Conservation (phyloP, 2,329 filamentous ascomycete species). For the Aspergillus glaucus region DNA sequence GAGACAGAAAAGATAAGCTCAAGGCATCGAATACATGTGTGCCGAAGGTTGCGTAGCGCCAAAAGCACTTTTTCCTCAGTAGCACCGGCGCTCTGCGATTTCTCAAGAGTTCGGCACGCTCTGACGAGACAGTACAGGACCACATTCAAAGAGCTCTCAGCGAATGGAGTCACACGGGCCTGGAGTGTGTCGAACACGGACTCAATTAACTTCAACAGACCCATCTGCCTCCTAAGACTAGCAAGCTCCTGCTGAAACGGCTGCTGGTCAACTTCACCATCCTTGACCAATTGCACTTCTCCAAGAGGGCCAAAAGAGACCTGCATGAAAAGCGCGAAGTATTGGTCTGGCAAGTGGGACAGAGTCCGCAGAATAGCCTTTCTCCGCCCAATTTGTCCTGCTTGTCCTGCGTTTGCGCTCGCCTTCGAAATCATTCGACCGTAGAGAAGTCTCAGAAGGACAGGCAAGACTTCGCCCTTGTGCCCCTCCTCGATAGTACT, state of each 20-base stretch:
- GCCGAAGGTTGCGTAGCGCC: conserved; percentile 45
- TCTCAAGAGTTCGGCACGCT: conserved; percentile 52
- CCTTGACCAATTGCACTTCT: conserved; percentile 53
- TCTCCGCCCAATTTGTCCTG: conserved; percentile 74
- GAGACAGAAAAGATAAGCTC: conserved; percentile 71
- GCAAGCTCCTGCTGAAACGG: conserved; percentile 56
- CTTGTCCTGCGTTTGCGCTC: conserved; percentile 67
- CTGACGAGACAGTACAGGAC: conserved; percentile 75
- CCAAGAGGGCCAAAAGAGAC: conserved; percentile 71
- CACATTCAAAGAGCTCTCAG: conserved; percentile 64
- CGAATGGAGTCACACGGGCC: conserved; percentile 62
- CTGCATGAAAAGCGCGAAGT: conserved; percentile 73
- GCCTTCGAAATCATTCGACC: conserved; percentile 81
- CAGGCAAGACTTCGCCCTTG: conserved; percentile 67
- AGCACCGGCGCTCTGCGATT: conserved; percentile 21
- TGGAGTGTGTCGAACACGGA: conserved; percentile 81
- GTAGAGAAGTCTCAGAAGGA: conserved; percentile 81
- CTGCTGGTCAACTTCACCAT: conserved; percentile 45
- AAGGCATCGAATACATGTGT: conserved; percentile 70
- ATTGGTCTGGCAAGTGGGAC: conserved; percentile 65
- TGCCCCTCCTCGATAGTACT: conserved; percentile 69
- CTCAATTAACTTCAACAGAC: conserved; percentile 85
- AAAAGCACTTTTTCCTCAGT: conserved; percentile 25
- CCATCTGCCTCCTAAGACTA: conserved; percentile 71
- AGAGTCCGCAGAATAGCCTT: conserved; percentile 69